Evolutionary conservation across 2,329 filamentous ascomycete species (phyloP).

Genomic region (Ophiobolus disseminans): DNA sequence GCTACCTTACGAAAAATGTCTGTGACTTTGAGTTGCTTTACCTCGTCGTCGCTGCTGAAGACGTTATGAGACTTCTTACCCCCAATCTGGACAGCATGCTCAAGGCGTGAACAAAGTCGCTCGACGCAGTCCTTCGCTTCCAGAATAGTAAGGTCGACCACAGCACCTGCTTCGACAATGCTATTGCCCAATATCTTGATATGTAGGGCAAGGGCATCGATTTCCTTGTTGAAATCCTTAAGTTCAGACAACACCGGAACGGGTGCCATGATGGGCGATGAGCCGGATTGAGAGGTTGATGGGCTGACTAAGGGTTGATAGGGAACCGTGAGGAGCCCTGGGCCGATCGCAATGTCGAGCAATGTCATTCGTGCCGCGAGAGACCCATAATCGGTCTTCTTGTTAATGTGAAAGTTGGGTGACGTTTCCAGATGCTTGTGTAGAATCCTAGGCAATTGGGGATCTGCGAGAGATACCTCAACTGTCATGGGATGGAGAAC

Average conservation of each 20-base stretch:
- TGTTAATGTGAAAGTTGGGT: constrained; percentile 61
- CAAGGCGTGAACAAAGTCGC: constrained; percentile 74
- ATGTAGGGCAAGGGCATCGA: constrained; percentile 69
- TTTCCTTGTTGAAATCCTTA: constrained; percentile 69
- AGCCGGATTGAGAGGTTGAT: constrained; percentile 27
- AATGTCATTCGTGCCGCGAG: constrained; percentile 71
- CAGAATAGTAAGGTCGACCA: constrained; percentile 62
- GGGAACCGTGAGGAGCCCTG: constrained; percentile 56
- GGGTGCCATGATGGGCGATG: constrained; percentile 19
- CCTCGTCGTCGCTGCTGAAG: constrained; percentile 54
- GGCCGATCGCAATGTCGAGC: constrained; percentile 77
- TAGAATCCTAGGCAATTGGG: constrained; percentile 27
- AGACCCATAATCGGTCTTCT: constrained; percentile 70
- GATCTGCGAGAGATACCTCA: constrained; percentile 30
- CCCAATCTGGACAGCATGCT: constrained; percentile 73
- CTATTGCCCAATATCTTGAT: constrained; percentile 59
- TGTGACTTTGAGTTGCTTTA: constrained; percentile 54
- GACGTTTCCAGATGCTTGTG: constrained; percentile 37
- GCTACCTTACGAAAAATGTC: constrained; percentile 21
- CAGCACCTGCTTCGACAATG: constrained; percentile 76
- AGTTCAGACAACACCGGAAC: constrained; percentile 43
- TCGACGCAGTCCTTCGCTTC: constrained; percentile 81
- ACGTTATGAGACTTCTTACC: constrained; percentile 48
- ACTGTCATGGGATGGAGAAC: constrained; percentile 56
- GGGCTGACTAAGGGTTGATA: constrained; percentile 40